Evolutionary conservation across 768 basidiomycete genomes (phyloP).

Genomic region (Pleurotus eryngii): DNA sequence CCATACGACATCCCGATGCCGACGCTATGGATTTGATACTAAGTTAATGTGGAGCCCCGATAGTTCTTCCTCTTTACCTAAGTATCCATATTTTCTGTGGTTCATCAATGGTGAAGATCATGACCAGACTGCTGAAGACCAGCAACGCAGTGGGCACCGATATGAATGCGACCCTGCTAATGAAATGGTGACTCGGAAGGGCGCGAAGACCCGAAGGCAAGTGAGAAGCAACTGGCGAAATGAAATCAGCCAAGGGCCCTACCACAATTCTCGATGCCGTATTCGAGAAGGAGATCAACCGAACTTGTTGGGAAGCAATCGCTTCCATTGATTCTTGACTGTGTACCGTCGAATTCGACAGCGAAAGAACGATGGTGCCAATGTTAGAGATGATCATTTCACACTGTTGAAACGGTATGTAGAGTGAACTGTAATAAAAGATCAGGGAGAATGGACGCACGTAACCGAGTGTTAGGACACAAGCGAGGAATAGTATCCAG

Average conservation of each 20-base stretch:
- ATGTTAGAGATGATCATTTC: slow-evolving; percentile 87
- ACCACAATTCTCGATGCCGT: slow-evolving; percentile 65
- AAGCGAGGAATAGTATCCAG: slow-evolving; percentile 9
- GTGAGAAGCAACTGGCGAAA: slow-evolving; percentile 58
- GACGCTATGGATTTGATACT: slow-evolving; percentile 34
- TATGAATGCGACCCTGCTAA: slow-evolving; percentile 65
- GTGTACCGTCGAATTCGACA: slow-evolving; percentile 26
- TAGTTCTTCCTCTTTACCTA: slow-evolving; percentile 40
- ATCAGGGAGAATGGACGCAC: slow-evolving; percentile 6
- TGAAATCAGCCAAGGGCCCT: slow-evolving; percentile 69
- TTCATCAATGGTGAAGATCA: slow-evolving; percentile 42
- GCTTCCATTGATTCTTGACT: slow-evolving; percentile 23
- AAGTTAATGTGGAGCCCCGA: neutral
- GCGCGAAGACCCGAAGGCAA: slow-evolving; percentile 31
- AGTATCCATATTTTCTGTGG: slow-evolving; percentile 63
- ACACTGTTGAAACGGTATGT: slow-evolving; percentile 34
- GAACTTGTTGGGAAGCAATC: slow-evolving; percentile 63
- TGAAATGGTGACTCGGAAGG: slow-evolving; percentile 44
- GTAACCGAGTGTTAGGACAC: slow-evolving; percentile 10
- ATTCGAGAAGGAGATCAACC: slow-evolving; percentile 66
- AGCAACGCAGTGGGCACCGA: slow-evolving; percentile 46
- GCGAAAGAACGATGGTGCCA: slow-evolving; percentile 68
- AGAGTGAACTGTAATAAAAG: neutral
- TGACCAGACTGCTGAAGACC: slow-evolving; percentile 52
- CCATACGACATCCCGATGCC: slow-evolving; percentile 72